Evolutionary conservation across 164 flowering plant genomes (phyloP), one percentile per base, ranked within the genome.

Genomic region (Kingdonia uniflora): DNA sequence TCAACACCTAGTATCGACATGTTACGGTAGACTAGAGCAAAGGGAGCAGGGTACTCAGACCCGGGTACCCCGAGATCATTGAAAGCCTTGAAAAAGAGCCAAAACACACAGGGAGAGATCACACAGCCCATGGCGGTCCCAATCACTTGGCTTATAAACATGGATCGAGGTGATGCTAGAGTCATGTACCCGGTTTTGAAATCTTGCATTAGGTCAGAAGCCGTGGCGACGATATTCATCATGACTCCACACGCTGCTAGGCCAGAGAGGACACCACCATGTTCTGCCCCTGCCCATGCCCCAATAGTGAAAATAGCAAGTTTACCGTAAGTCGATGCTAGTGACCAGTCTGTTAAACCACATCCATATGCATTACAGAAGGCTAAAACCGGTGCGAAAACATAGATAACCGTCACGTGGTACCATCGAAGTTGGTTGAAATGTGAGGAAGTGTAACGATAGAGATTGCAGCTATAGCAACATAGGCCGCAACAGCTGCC

Each of bases 131-230:
- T 72, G 16, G 74, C 72, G 8, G 82, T 78, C 11, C 82, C 82
- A 19, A 74, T 67, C 21, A 71, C 69, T 60, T 76, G 84, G 64
- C 79, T 74, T 12, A 74, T 60, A 49, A 79, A 79, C 84, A 76
- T 79, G 64, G 84, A 76, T 26, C 76, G 53, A 1, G 84, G 81
- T 1, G 84, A 79, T 8, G 81, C 77, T 37, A 76, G 57, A 15
- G 84, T 79, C 66, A 79, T 37, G 63, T 79, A 79, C 12, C 84
- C 84, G 0, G 84, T 79, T 54, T 79, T 79, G 72, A 76, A 79
- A 58, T 79, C 84, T 52, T 74, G 79, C 65, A 64, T 71, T 2
- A 77, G 76, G 63, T 77, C 82, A 12, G 82, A 72, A 8, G 84
- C 84, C 12, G 84, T 79, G 19, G 79, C 62, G 19, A 76, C 84